phyloP scores from a whole-genome alignment of 257 asterid genomes.

The Capsicum baccatum region DNA sequence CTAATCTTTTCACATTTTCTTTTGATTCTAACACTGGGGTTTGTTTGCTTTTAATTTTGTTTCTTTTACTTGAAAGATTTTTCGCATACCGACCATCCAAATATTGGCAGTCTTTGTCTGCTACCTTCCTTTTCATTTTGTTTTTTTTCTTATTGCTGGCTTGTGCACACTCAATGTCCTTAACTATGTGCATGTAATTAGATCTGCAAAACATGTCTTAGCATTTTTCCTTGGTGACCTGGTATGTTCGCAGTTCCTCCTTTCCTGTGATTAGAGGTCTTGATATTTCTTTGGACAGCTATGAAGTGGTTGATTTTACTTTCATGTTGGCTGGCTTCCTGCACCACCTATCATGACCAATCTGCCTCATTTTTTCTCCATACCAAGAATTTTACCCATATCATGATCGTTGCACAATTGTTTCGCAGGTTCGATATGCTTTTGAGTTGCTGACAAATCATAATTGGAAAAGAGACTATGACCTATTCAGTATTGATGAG shows the following conservation, averaged over 20 bases:
- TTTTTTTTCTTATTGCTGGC: slow-evolving; percentile 11
- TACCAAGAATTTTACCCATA: background rate
- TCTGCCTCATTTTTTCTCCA: background rate
- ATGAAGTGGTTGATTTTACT: slow-evolving; percentile 15
- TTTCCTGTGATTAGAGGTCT: slow-evolving; percentile 5
- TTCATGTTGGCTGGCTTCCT: slow-evolving; percentile 8
- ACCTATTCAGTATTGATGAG: slow-evolving; percentile 77
- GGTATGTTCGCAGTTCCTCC: background rate
- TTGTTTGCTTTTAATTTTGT: background rate
- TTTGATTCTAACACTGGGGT: background rate
- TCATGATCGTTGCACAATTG: slow-evolving; percentile 18
- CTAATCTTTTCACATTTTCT: background rate
- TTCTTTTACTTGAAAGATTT: slow-evolving; percentile 17
- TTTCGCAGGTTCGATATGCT: slow-evolving; percentile 88
- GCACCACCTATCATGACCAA: background rate
- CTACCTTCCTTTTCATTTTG: background rate
- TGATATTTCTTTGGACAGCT: slow-evolving; percentile 2
- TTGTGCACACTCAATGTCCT: background rate
- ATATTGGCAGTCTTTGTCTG: background rate
- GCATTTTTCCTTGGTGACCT: slow-evolving; percentile 16
- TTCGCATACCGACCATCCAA: background rate
- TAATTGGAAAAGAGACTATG: slow-evolving; percentile 94
- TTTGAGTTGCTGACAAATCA: slow-evolving; percentile 83
- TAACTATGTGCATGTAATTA: background rate
- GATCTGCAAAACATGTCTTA: background rate